Base-by-base conservation (phyloP, 352 stramenopile genomes). In the Phytophthora cactorum region DNA sequence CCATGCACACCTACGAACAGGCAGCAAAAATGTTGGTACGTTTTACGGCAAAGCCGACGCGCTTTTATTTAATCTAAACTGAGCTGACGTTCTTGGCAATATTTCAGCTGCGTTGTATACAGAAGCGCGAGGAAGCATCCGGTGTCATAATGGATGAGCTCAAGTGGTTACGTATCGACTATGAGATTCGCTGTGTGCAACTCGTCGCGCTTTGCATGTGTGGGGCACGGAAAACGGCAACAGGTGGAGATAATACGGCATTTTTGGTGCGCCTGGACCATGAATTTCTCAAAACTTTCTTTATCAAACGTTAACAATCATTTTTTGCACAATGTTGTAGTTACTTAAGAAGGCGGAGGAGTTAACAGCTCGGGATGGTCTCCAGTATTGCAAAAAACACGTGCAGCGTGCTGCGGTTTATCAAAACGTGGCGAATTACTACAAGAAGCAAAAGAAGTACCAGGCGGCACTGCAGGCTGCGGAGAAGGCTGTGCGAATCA, bases 381-480 rank as follows among this genome's bases (percentile, higher is more conserved):
- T 92, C 1, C 76, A 87, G 15, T 92, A 92, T 52, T 89, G 80
- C 53, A 92, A 90, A 56, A 79, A 85, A 8, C 59, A 77, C 2
- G 64, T 89, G 5, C 84, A 90, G 34, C 81, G 84, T 10, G 79
- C 72, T 56, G 76, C 76, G 10, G 78, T 92, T 2, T 90, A 88
- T 43, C 80, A 90, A 31, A 82, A 82, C 28, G 69, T 92, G 11
- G 79, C 84, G 2, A 86, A 83, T 39, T 82, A 92, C 64, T 92
- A 88, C 80, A 92, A 90, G 71, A 88, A 84, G 63, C 79, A 87
- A 60, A 90, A 90, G 54, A 92, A 92, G 38, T 80, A 85, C 15
- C 78, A 92, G 32, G 84, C 81, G 4, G 81, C 81, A 7, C 70
- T 92, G 1, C 84, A 92, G 60, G 74, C 64, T 7, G 77, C 76